Conservation (phyloP, 768 basidiomycete species). For the Sporobolomyces roseus region DNA sequence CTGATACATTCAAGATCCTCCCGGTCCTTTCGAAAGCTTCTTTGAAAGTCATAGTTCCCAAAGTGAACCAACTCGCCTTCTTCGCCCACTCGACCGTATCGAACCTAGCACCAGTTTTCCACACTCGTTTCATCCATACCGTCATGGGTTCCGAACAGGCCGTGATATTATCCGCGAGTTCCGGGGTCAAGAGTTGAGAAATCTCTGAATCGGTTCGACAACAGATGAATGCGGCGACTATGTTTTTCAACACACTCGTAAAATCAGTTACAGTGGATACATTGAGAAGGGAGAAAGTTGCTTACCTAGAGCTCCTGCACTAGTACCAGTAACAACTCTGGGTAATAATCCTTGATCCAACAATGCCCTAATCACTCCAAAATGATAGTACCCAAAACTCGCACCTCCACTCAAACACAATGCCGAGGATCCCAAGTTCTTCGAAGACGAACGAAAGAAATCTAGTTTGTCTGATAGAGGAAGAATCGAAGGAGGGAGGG, state of each 20-base stretch:
- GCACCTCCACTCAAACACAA: conserved; percentile 95
- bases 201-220: conserved; percentile 86
- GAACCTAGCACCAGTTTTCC: conserved; percentile 89
- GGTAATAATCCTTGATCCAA: conserved; percentile 80
- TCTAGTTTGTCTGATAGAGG: conserved; percentile 81
- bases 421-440: conserved; percentile 84
- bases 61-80: conserved; percentile 85
- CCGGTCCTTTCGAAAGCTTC: conserved; percentile 93
- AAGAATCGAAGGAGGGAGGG: conserved; percentile 60
- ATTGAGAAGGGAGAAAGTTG: neutral
- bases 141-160: conserved; percentile 61
- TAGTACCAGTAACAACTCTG: conserved; percentile 88
- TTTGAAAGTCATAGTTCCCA: conserved; percentile 68
- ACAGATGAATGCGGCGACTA: conserved; percentile 62
- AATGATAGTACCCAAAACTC: conserved; percentile 62
- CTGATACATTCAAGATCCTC: conserved; percentile 80
- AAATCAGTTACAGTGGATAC: neutral
- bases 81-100: conserved; percentile 83
- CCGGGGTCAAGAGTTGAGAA: conserved; percentile 68
- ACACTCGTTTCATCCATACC: conserved; percentile 55
- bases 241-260: neutral
- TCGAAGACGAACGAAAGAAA: conserved; percentile 84
- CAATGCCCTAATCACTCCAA: conserved; percentile 88
- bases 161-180: conserved; percentile 71
- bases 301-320: conserved; percentile 75